Base-by-base conservation (phyloP, 2,329 filamentous ascomycete genomes). In the Colletotrichum sp. region DNA sequence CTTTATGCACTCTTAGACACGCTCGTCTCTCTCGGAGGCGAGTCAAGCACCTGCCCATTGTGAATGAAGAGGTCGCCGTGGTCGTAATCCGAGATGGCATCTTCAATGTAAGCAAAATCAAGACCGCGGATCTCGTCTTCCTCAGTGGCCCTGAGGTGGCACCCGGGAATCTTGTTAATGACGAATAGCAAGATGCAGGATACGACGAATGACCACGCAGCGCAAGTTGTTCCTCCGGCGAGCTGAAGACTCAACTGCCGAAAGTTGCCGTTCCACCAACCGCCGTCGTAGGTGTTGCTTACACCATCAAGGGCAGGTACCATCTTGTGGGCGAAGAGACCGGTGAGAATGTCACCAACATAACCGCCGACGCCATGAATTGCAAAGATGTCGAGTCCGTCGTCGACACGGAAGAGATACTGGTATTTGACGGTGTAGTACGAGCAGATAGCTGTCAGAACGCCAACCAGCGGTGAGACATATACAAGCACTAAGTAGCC, bases 291-390 rank as follows among this genome's bases (percentile, higher is more conserved):
- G 0, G 85, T 77, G 7, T 81, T 80, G 26, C 84, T 87, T 5
- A 83, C 84, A 2, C 90, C 90, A 52, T 92, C 90, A 16, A 91
- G 85, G 8, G 86, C 86, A 3, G 87, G 86, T 3, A 91, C 87
- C 79, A 81, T 82, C 14, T 81, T 77, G 6, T 89, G 86, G 0
- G 90, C 90, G 68, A 92, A 92, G 34, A 92, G 84, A 4, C 90
- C 90, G 0, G 90, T 92, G 21, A 92, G 79, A 63, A 92, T 84
- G 38, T 89, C 87, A 18, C 90, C 90, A 1, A 92, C 86, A 76
- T 89, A 86, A 13, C 90, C 90, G n/a, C 90, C 90, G 3, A 92
- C 83, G 21, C 90, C 90, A 78, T 92, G 90, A 32, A 92, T 87
- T 34, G 89, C 89, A 75, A 91, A 92, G 65, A 92, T 90, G 74